Base-by-base conservation (phyloP, 768 basidiomycete genomes). In the Kwoniella botswanensis region DNA sequence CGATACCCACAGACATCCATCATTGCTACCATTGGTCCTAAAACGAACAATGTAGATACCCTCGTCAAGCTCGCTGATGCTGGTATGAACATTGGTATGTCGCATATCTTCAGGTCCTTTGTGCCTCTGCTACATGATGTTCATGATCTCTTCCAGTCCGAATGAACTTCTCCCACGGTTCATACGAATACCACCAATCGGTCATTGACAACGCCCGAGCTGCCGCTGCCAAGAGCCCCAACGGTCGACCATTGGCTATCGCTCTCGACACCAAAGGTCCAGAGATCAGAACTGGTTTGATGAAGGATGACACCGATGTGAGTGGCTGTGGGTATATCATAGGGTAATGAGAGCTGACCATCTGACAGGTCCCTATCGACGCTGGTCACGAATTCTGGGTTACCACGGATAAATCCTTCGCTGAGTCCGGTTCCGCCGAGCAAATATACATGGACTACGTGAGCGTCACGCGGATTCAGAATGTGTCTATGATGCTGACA, bases 81-180 rank as follows among this genome's bases (percentile, higher is more conserved):
- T 50, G 97, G 97, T 81, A 93, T 99, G 84, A 98, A 98, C 87
- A 92, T 99, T 83, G 95, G 96, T 96, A 71, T 74, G 93, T 87
- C 2, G 35, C 68, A 41, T 22, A 42, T 21, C 5, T 46, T 35
- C 35, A 4, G 35, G 6, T 35, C 35, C 29, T 44, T 9, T 29
- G 53, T 13, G 15, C 60, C 54, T 57, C 44, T 65, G 64, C 42
- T 11, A 5, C 41, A 9, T 17, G 21, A 12, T 56, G 35, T 44
- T 70, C 68, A 54, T 72, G 68, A 46, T 21, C 9, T 41, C n/a
- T 24, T 18, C 12, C 77, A 98, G 97, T 99, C 74, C 95, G 97
- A 85, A 98, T 99, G 97, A 99, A 99, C 88, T 99, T 98, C 84
- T 98, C 96, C 65, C 97, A 99, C 89, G 97, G 97, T 58, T 91